Percentiles rank a stretch among this genome's conserved stretches.
Conservation (phyloP, 805 yeast species). For the Priceomyces castillae region DNA sequence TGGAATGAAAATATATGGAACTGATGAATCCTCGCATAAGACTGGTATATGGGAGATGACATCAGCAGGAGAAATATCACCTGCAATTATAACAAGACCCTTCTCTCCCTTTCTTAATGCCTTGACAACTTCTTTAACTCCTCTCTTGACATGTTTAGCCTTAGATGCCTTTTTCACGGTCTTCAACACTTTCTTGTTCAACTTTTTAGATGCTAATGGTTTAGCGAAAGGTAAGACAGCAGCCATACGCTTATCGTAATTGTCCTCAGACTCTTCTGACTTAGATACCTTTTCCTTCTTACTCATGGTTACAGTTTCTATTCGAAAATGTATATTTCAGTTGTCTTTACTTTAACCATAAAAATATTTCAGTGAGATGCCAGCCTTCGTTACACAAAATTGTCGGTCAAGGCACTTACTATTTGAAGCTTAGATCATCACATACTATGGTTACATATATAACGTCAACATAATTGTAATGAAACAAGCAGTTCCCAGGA, state of each 20-base stretch:
- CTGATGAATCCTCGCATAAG: constrained; percentile 88
- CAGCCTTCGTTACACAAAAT: constrained; percentile 9
- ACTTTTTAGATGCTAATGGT: constrained; percentile 93
- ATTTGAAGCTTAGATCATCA: background rate
- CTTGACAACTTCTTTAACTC: constrained; percentile 98
- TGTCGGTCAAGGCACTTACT: constrained; percentile 1
- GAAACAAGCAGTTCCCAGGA: constrained; percentile 1
- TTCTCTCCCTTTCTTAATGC: constrained; percentile 97
- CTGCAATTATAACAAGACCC: constrained; percentile 94
- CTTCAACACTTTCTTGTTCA: constrained; percentile 92
- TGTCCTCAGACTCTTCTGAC: constrained; percentile 55
- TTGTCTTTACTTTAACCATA: background rate
- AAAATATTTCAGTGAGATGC: constrained; percentile 13
- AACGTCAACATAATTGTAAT: background rate
- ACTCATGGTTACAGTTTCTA: constrained; percentile 25
- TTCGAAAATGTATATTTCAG: background rate
- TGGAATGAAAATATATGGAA: constrained; percentile 91
- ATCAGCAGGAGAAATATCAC: constrained; percentile 96
- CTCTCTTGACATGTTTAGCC: constrained; percentile 97
- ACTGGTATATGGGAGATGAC: constrained; percentile 97
- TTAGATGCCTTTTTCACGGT: constrained; percentile 97
- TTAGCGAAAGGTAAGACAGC: constrained; percentile 89
- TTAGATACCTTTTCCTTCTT: constrained; percentile 48
- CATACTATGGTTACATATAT: background rate
- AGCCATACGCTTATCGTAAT: constrained; percentile 88